phyloP scores from a whole-genome alignment of 331 rosid genomes.

The Ulmus americana region DNA sequence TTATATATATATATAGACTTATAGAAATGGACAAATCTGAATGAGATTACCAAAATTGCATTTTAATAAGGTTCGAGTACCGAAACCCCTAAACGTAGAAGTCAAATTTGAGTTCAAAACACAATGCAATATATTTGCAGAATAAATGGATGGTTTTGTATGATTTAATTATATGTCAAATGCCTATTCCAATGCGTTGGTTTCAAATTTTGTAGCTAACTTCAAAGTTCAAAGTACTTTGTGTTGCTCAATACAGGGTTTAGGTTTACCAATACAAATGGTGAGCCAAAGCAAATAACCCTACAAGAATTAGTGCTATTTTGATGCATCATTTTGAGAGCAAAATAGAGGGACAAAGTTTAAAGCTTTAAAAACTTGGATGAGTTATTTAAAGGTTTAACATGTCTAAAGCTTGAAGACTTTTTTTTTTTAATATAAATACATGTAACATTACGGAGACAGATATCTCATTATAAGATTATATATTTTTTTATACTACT shows the following conservation, averaged over 20 bases:
- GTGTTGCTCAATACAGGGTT: conserved; percentile 6
- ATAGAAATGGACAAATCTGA: conserved; percentile 1
- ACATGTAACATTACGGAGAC: too few relatives aligned
- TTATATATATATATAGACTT: too few relatives aligned
- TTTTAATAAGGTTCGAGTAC: background rate
- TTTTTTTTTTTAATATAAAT: too few relatives aligned
- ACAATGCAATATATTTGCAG: conserved; percentile 21
- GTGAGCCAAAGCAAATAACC: background rate
- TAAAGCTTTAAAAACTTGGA: too few relatives aligned
- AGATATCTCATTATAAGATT: too few relatives aligned
- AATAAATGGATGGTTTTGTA: conserved; percentile 10
- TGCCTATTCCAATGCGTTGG: conserved; percentile 1
- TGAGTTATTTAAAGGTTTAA: too few relatives aligned
- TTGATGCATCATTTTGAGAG: too few relatives aligned
- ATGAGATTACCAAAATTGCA: background rate
- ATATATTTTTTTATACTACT: too few relatives aligned
- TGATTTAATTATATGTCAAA: background rate
- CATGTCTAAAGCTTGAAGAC: too few relatives aligned
- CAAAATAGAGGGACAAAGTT: too few relatives aligned
- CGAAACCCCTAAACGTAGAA: background rate
- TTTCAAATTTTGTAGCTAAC: background rate
- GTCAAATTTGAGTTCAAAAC: conserved; percentile 17
- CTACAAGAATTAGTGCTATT: too few relatives aligned
- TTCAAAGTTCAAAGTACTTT: background rate
- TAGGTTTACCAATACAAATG: background rate